Evolutionary conservation across 208 protist species (phyloP).

Genomic region (Wallacemonas sp.): DNA sequence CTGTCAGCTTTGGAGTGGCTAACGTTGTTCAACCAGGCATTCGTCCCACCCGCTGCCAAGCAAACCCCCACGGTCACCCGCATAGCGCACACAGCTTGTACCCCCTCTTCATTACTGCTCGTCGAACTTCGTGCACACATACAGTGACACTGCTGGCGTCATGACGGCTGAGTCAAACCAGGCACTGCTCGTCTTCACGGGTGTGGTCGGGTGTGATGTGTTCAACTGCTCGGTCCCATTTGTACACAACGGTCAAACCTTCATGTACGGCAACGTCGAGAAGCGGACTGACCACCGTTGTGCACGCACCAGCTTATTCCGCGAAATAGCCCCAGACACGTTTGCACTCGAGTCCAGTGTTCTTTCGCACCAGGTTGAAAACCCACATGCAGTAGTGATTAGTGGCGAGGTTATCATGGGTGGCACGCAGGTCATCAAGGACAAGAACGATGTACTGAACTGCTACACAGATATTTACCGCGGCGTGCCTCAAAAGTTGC

Average conservation of each 20-base stretch:
- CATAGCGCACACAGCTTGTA: too few species aligned
- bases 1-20: too few species aligned
- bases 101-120: neutral
- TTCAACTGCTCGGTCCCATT: conserved; percentile 17
- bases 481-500: neutral
- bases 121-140: neutral
- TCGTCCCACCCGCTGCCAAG: too few species aligned
- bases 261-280: conserved; percentile 12
- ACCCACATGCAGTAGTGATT: conserved; percentile 4
- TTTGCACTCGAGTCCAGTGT: neutral
- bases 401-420: conserved; percentile 1
- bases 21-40: too few species aligned
- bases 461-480: conserved; percentile 17
- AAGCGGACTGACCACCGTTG: neutral
- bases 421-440: conserved; percentile 11
- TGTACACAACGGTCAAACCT: neutral
- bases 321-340: neutral
- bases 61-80: too few species aligned
- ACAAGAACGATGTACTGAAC: neutral
- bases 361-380: conserved; percentile 8
- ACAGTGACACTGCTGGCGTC: neutral
- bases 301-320: conserved; percentile 5
- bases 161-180: neutral
- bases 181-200: conserved; percentile 1
- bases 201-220: conserved; percentile 5